These are phyloP conservation scores for Pezicula carpinea DNA, from an alignment of 2,329 filamentous ascomycete genomes.

Conservation along the genomic window DNA sequence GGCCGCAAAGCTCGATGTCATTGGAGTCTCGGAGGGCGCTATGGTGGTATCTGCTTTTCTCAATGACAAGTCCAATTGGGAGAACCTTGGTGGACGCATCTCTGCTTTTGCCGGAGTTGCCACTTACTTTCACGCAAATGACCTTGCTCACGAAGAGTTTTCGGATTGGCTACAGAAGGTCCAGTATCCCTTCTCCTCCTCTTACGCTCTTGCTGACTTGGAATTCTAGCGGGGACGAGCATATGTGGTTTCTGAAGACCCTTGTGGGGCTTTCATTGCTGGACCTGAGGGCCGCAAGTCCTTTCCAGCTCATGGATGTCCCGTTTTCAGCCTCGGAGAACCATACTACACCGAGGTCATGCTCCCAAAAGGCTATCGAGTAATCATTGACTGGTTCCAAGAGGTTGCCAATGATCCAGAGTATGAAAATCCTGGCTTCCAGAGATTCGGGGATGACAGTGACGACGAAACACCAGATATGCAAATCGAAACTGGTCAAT, in stretches of 20 bases:
- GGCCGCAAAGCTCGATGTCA: conserved; percentile 58
- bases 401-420: conserved; percentile 44
- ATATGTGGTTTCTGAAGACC: conserved; percentile 51
- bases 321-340: conserved; percentile 66
- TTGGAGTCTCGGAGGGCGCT: conserved; percentile 66
- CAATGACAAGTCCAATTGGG: conserved; percentile 48
- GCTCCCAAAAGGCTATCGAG: conserved; percentile 48
- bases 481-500: too few relatives aligned
- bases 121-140: conserved; percentile 34
- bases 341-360: conserved; percentile 54
- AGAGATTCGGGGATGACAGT: conserved; percentile 10
- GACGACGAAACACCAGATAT: too few relatives aligned
- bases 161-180: conserved; percentile 48
- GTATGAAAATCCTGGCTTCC: conserved; percentile 31
- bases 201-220: background rate
- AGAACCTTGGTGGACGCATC: conserved; percentile 37
- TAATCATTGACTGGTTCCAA: conserved; percentile 58
- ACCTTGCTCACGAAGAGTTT: conserved; percentile 40
- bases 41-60: conserved; percentile 55
- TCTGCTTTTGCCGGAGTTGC: conserved; percentile 47
- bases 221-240: conserved; percentile 50
- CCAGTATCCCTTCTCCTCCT: conserved; percentile 17
- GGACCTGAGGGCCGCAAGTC: conserved; percentile 38
- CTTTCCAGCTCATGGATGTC: conserved; percentile 50
- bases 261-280: conserved; percentile 47